Base-by-base conservation (phyloP, 768 basidiomycete genomes). In the Phaeolepiota aurea region DNA sequence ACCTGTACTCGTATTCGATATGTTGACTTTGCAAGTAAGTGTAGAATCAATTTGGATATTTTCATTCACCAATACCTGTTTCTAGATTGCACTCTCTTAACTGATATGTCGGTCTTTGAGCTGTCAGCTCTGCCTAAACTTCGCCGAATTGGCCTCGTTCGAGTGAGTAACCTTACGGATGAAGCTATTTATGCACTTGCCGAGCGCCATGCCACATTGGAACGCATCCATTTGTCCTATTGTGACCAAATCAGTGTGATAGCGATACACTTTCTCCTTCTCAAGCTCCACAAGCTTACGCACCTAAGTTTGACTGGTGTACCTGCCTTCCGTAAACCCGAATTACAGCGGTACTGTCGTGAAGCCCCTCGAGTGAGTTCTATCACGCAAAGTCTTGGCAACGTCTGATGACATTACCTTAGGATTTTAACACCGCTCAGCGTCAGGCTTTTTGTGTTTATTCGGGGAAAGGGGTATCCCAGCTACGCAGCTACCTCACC, bases 301-400 rank as follows among this genome's bases (percentile, higher is more conserved):
- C 96, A 99, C 65, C 72, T 99, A 35, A 94, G 91, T 59, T 63
- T 99, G 46, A 97, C 96, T n/a, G 96, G 93, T n/a, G 86, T 99
- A 21, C 82, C 82, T 5, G 79, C 90, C 4, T 98, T 99, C 67
- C 77, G 83, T 38, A 76, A 85, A 51, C 68, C 74, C 20, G 90
- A 92, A 49, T 58, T 96, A 42, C 92, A 97, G 57, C 73, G 77
- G 47, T 98, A 89, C 55, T 96, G 96, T 60, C 76, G 94, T 28
- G 72, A 79, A 28, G 84, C 91, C 15, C 96, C 96, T 11, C 68
- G 76, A 54, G 92, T 94, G 51, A 46, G 78, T 71, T 20, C 21
- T 38, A 7, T 34, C 37, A 5, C 25, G 3, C 23, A 28, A 28
- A 7, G n/a, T 7, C 25, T 7, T 28, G 25, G 25, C n/a, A n/a